These are phyloP conservation scores for Colletotrichum sp. DNA, from an alignment of 2,329 filamentous ascomycete species.

Conservation along the genomic window DNA sequence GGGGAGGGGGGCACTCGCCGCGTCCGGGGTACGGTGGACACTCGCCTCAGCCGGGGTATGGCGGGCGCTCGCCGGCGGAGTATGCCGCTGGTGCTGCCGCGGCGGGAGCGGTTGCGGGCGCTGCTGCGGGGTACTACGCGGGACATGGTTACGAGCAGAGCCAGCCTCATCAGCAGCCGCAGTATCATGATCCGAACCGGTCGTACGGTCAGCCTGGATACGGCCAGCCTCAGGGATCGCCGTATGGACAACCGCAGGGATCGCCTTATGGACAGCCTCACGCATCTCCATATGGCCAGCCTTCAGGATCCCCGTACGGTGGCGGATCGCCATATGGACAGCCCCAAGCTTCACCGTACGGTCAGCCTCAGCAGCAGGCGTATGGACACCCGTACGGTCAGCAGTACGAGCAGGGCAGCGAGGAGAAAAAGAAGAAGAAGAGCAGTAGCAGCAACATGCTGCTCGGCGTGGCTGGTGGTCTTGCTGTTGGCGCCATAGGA, in stretches of 20 bases:
- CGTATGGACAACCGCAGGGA: background rate
- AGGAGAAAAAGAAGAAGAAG: constrained; percentile 35
- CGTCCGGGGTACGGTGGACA: constrained; percentile 14
- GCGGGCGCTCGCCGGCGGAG: constrained; percentile 19
- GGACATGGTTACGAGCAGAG: background rate
- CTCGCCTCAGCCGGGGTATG: constrained; percentile 21
- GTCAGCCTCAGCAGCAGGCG: background rate
- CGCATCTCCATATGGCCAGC: background rate
- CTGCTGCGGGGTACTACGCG: constrained; percentile 11
- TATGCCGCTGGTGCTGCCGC: constrained; percentile 12
- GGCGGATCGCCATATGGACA: background rate
- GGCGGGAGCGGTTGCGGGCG: constrained; percentile 8
- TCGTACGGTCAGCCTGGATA: background rate
- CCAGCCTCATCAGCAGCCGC: background rate
- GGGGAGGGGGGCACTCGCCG: constrained; percentile 9
- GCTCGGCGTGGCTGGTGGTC: constrained; percentile 60
- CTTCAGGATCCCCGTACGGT: background rate
- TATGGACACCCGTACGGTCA: background rate
- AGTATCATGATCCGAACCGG: background rate
- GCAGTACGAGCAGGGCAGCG: constrained; percentile 8
- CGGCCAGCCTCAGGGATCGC: background rate
- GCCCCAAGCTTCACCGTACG: background rate
- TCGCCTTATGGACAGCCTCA: background rate
- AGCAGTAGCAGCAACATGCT: constrained; percentile 56
- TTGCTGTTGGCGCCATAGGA: constrained; percentile 60